A percentile compares a stretch with the other conserved stretches of the same genome.
These are phyloP conservation scores for Cryptosporidium ryanae DNA, from an alignment of 169 alveolate species.

Conservation along the genomic window DNA sequence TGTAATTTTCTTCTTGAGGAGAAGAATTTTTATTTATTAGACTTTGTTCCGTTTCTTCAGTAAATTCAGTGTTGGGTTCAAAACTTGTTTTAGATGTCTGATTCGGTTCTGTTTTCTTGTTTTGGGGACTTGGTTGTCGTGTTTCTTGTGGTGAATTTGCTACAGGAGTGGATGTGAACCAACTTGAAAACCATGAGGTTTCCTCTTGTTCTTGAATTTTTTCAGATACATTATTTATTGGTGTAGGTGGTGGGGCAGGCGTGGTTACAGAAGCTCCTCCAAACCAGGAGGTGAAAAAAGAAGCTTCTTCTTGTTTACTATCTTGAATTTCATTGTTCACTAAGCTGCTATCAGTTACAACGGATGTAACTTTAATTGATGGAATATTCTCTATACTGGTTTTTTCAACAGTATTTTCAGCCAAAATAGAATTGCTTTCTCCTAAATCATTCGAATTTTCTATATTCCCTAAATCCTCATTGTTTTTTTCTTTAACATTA, in stretches of 20 bases:
- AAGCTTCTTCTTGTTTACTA: constrained; percentile 3
- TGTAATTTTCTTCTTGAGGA: neutral
- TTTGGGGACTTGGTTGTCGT: neutral
- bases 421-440: too few relatives aligned
- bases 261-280: constrained; percentile 40
- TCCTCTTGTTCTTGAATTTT: constrained; percentile 5
- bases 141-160: constrained; percentile 4
- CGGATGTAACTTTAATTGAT: constrained; percentile 3
- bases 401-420: neutral
- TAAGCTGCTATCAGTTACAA: constrained; percentile 2
- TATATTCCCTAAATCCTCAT: neutral
- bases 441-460: neutral
- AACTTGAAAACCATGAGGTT: constrained; percentile 60
- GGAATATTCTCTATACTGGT: neutral
- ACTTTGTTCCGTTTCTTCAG: neutral
- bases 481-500: neutral
- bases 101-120: neutral
- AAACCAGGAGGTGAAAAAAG: constrained; percentile 49
- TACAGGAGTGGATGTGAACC: constrained; percentile 56
- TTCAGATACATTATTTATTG: constrained; percentile 10
- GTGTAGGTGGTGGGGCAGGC: constrained; percentile 49
- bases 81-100: too few relatives aligned
- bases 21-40: neutral
- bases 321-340: neutral
- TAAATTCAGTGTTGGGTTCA: neutral